phyloP scores from a whole-genome alignment of 352 stramenopile species.

The Globisporangium recalcitrans region DNA sequence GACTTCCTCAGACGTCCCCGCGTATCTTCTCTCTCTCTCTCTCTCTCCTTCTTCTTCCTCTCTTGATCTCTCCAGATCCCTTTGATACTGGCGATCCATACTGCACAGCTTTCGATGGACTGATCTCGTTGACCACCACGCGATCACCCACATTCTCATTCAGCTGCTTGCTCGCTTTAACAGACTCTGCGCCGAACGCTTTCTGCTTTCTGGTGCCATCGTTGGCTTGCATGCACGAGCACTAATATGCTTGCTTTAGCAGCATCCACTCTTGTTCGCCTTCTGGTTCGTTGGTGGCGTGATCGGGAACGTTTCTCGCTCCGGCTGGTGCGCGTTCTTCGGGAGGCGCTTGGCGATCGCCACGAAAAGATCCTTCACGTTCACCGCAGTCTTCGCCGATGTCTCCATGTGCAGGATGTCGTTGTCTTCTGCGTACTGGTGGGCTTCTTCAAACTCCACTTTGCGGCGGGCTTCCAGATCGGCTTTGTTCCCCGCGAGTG shows the following conservation, averaged over 20 bases:
- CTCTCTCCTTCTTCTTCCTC: slow-evolving; percentile 16
- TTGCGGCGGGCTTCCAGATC: slow-evolving; percentile 97
- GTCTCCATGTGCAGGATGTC: slow-evolving; percentile 99
- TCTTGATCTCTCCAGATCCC: slow-evolving; percentile 14
- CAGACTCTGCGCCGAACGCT: neutral
- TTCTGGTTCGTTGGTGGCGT: slow-evolving; percentile 73
- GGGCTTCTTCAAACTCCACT: slow-evolving; percentile 95
- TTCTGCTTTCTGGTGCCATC: too few relatives aligned
- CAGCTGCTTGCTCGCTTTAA: neutral
- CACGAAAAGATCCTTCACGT: slow-evolving; percentile 99
- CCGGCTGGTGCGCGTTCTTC: slow-evolving; percentile 77
- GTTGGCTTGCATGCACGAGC: slow-evolving; percentile 2
- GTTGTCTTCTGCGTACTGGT: slow-evolving; percentile 98
- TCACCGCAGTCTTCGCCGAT: slow-evolving; percentile 98
- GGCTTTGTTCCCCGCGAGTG: slow-evolving; percentile 97
- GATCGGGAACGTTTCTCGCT: slow-evolving; percentile 82
- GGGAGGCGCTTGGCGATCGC: slow-evolving; percentile 91
- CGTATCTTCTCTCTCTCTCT: slow-evolving; percentile 9
- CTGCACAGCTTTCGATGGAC: neutral
- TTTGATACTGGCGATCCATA: neutral
- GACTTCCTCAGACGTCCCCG: neutral
- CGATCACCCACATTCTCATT: neutral
- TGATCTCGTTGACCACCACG: neutral
- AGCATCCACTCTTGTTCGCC: slow-evolving; percentile 66
- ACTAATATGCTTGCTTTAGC: slow-evolving; percentile 33